These are phyloP conservation scores for grape (Vitis vinifera) DNA, from an alignment of 164 flowering plant genomes.

Conservation along the genomic window DNA sequence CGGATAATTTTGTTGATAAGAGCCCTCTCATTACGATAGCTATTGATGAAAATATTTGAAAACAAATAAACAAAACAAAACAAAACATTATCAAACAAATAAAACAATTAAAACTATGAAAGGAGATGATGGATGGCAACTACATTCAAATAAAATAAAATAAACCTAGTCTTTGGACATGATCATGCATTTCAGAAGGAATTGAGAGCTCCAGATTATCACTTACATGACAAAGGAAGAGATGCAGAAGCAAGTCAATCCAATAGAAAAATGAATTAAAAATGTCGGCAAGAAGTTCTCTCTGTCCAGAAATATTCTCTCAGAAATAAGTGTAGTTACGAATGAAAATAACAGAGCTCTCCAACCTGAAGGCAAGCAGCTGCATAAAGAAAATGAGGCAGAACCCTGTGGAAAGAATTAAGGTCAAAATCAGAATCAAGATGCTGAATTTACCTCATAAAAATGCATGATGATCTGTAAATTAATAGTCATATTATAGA, in stretches of 20 bases:
- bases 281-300: constrained; percentile 75
- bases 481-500: not conserved
- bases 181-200: not conserved
- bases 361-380: constrained; percentile 86
- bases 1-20: constrained; percentile 67
- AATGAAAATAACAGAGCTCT: constrained; percentile 58
- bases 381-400: constrained; percentile 56
- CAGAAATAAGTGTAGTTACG: constrained; percentile 55
- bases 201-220: not conserved
- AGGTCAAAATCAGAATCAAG: constrained; percentile 9
- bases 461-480: not conserved
- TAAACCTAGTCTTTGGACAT: not conserved
- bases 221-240: constrained; percentile 75
- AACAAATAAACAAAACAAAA: not conserved
- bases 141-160: not conserved
- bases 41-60: constrained; percentile 15
- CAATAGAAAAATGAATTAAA: constrained; percentile 61
- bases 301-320: constrained; percentile 60
- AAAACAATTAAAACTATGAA: too few species aligned
- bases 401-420: constrained; percentile 46
- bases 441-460: constrained; percentile 1
- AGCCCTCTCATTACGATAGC: constrained; percentile 63
- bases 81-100: not conserved
- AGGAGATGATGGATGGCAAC: not conserved
- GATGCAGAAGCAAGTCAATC: constrained; percentile 59